Conservation (phyloP, 108 stramenopile genomes). For the Skeletonema marinoi region DNA sequence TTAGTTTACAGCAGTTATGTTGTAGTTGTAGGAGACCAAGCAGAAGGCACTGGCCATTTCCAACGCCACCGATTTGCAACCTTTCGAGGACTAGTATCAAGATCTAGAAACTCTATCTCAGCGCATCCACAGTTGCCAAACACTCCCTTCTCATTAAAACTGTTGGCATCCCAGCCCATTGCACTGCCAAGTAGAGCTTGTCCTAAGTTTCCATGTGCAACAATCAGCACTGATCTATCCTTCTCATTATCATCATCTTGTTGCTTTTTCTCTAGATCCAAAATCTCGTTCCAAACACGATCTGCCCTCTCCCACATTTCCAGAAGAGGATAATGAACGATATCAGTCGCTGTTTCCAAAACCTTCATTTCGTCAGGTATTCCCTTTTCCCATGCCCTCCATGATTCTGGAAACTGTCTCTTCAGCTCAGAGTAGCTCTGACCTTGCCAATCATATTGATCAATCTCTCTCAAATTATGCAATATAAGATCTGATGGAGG, state of each 20-base stretch:
- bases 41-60: background rate
- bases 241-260: background rate
- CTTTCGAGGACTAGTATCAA: background rate
- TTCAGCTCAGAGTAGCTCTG: slow-evolving; percentile 21
- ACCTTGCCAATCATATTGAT: slow-evolving; percentile 52
- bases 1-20: no score
- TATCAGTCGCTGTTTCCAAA: background rate
- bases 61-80: background rate
- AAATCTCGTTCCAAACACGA: slow-evolving; percentile 38
- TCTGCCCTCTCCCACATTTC: slow-evolving; percentile 42
- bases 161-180: slow-evolving; percentile 34
- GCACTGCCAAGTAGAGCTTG: slow-evolving; percentile 48
- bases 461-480: slow-evolving; percentile 49
- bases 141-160: background rate
- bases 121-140: background rate
- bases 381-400: slow-evolving; percentile 42
- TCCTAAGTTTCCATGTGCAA: slow-evolving; percentile 48
- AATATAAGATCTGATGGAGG: slow-evolving; percentile 12
- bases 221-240: slow-evolving; percentile 17
- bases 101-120: background rate
- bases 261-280: background rate
- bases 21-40: background rate
- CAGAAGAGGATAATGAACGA: slow-evolving; percentile 28
- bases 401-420: slow-evolving; percentile 27
- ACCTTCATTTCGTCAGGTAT: slow-evolving; percentile 34